These are phyloP conservation scores for Byssochlamys sp. DNA, from an alignment of 2,329 filamentous ascomycete species.

Conservation along the genomic window DNA sequence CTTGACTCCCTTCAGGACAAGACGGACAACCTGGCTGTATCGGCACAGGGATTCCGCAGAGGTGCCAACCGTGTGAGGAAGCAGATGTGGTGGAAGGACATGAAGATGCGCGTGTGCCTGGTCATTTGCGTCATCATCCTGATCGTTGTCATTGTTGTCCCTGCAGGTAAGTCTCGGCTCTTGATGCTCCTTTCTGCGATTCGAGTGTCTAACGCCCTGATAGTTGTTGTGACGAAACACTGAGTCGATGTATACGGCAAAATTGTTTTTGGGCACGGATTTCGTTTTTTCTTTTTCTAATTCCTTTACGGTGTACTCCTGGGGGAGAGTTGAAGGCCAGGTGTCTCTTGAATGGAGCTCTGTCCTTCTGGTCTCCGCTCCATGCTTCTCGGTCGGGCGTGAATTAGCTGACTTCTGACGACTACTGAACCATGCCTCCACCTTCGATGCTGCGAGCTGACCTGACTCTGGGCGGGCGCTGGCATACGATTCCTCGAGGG, in stretches of 20 bases:
- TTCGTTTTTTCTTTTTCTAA: constrained; percentile 20
- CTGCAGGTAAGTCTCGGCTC: constrained; percentile 58
- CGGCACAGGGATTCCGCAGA: constrained; percentile 88
- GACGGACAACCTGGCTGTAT: constrained; percentile 82
- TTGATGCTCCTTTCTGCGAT: constrained; percentile 1
- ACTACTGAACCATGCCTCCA: constrained; percentile 7
- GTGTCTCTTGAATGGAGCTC: constrained; percentile 7
- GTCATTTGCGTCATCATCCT: constrained; percentile 84
- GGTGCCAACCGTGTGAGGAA: constrained; percentile 93
- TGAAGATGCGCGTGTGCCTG: constrained; percentile 99
- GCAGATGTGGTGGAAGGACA: constrained; percentile 99
- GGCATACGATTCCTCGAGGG: constrained; percentile 13
- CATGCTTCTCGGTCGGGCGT: background rate
- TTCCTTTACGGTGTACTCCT: constrained; percentile 12
- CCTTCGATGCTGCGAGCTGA: constrained; percentile 20
- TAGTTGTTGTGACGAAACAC: constrained; percentile 37
- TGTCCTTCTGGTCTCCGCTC: constrained; percentile 20
- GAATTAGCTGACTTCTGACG: constrained; percentile 7
- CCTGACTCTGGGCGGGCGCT: constrained; percentile 8
- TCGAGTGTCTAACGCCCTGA: constrained; percentile 9
- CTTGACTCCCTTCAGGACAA: constrained; percentile 85
- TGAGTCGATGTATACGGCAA: constrained; percentile 22
- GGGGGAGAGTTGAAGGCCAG: background rate
- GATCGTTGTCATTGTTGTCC: constrained; percentile 87
- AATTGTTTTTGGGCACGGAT: constrained; percentile 22